These are phyloP conservation scores for Diplogelasinospora grovesii DNA, from an alignment of 495 filamentous ascomycete genomes.

Conservation along the genomic window DNA sequence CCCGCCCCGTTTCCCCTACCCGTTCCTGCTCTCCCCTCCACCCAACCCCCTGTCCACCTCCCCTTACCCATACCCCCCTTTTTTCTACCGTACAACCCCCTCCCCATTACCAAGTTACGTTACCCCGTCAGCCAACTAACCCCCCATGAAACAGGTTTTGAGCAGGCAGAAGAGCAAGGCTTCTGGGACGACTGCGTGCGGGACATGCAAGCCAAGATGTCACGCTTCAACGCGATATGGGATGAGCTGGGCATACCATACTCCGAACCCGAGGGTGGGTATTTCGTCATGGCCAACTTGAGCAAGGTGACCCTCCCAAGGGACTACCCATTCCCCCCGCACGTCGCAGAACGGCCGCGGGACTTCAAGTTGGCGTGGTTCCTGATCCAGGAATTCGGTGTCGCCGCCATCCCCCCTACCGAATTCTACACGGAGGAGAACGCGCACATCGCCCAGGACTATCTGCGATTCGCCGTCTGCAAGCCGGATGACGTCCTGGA, in stretches of 20 bases:
- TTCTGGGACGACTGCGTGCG: conserved; percentile 84
- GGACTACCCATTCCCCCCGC: conserved; percentile 78
- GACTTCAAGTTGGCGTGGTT: conserved; percentile 97
- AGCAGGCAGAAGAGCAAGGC: conserved; percentile 71
- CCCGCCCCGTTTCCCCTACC: too few relatives aligned
- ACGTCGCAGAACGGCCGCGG: conserved; percentile 75
- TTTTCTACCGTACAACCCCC: too few relatives aligned
- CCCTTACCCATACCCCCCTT: too few relatives aligned
- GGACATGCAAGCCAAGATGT: conserved; percentile 89
- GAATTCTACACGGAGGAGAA: conserved; percentile 91
- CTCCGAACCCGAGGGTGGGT: conserved; percentile 89
- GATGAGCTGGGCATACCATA: conserved; percentile 85
- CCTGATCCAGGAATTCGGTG: conserved; percentile 89
- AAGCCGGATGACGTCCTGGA: conserved; percentile 90
- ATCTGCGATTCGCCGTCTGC: conserved; percentile 91
- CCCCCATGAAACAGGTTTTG: conserved; percentile 51
- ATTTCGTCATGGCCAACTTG: conserved; percentile 93
- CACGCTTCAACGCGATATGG: conserved; percentile 79
- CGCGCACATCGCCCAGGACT: conserved; percentile 81
- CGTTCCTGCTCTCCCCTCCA: too few relatives aligned
- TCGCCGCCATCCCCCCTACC: conserved; percentile 91
- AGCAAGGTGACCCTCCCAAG: conserved; percentile 72
- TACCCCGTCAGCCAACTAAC: not conserved
- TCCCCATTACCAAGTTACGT: too few relatives aligned
- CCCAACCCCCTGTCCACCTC: too few relatives aligned